Evolutionary conservation across 2,329 filamentous ascomycete species (phyloP).

Genomic region (Parafenestella ontariensis): DNA sequence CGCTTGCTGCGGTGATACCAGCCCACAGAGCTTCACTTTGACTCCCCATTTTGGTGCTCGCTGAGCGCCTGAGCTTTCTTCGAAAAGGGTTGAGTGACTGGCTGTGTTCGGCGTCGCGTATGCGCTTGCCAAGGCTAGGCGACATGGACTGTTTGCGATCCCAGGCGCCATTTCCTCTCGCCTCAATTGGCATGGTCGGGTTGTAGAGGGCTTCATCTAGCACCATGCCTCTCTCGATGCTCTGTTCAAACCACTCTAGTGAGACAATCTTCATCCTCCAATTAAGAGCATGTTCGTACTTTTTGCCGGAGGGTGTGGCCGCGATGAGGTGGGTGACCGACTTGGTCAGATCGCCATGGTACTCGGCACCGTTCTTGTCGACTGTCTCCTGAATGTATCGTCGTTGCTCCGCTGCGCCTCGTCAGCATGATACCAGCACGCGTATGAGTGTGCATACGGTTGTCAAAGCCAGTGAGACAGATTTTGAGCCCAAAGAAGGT

Average conservation of each 20-base stretch:
- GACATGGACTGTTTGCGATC: conserved; percentile 51
- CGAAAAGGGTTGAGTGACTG: conserved; percentile 57
- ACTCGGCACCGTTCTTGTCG: conserved; percentile 75
- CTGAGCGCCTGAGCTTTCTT: conserved; percentile 85
- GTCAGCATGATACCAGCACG: conserved; percentile 30
- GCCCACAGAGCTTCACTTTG: conserved; percentile 90
- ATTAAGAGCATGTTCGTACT: conserved; percentile 84
- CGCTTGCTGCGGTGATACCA: conserved; percentile 70
- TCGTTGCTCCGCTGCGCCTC: conserved; percentile 65
- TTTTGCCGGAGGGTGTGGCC: conserved; percentile 78
- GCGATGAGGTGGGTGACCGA: conserved; percentile 88
- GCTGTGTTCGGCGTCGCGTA: conserved; percentile 37
- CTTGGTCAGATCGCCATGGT: conserved; percentile 86
- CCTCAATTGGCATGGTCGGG: conserved; percentile 70
- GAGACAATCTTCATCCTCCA: conserved; percentile 85
- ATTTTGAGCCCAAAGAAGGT: conserved; percentile 69
- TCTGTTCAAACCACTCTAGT: conserved; percentile 84
- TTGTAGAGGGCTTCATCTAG: conserved; percentile 87
- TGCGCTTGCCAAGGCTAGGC: conserved; percentile 51
- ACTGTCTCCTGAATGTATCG: conserved; percentile 73
- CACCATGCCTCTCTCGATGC: conserved; percentile 84
- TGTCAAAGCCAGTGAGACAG: conserved; percentile 74
- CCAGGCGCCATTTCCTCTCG: conserved; percentile 82
- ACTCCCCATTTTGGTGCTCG: conserved; percentile 80
- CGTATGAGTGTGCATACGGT: conserved; percentile 56